Conservation (phyloP, 2,329 filamentous ascomycete species). For the Fusarium phyllophilum region DNA sequence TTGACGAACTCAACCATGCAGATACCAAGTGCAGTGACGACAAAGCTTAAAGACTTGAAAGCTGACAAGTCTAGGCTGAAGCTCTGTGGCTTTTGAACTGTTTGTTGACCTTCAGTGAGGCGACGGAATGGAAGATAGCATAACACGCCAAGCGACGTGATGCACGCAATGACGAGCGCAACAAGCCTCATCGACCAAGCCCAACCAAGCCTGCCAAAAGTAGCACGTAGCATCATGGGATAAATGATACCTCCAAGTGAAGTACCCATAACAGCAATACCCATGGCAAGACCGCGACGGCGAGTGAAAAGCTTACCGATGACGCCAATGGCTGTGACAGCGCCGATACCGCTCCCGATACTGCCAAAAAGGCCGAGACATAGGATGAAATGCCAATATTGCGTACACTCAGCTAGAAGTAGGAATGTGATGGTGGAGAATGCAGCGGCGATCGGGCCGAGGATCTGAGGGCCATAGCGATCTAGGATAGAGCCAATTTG, state of each 20-base stretch:
- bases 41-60: slow-evolving; percentile 52
- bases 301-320: slow-evolving; percentile 42
- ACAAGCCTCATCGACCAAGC: slow-evolving; percentile 47
- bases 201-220: slow-evolving; percentile 44
- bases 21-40: slow-evolving; percentile 51
- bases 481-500: slow-evolving; percentile 60
- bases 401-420: slow-evolving; percentile 55
- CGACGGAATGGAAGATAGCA: slow-evolving; percentile 49
- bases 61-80: slow-evolving; percentile 49
- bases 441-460: slow-evolving; percentile 50
- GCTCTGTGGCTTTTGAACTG: neutral
- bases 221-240: slow-evolving; percentile 46
- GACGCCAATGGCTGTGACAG: slow-evolving; percentile 46
- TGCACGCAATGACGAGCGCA: slow-evolving; percentile 40
- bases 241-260: slow-evolving; percentile 46
- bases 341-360: slow-evolving; percentile 51
- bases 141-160: slow-evolving; percentile 40
- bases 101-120: neutral
- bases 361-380: slow-evolving; percentile 56
- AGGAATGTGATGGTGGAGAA: slow-evolving; percentile 53
- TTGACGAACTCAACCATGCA: slow-evolving; percentile 60
- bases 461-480: slow-evolving; percentile 54
- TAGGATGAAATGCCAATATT: slow-evolving; percentile 61
- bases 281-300: slow-evolving; percentile 31
- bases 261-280: slow-evolving; percentile 30